These are phyloP conservation scores for Chrysophaeum taylorii DNA, from an alignment of 352 stramenopile species.

Conservation along the genomic window DNA sequence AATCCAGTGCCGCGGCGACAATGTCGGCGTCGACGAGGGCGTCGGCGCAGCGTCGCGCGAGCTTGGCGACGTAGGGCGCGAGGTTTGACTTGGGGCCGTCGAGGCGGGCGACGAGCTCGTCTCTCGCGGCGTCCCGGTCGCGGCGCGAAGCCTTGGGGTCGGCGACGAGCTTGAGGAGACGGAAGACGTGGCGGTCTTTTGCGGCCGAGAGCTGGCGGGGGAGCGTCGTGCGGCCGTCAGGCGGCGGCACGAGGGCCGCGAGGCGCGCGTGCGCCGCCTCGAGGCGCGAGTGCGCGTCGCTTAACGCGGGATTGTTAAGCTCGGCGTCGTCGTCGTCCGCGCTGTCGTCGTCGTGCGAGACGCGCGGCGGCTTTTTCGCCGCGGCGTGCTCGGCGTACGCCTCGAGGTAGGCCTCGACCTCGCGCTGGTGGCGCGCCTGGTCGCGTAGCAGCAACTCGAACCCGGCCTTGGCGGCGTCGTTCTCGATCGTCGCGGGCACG, in stretches of 20 bases:
- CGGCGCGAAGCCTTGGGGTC: not conserved
- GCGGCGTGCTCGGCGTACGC: not conserved
- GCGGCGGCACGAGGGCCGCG: not conserved
- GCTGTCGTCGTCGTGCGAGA: too few relatives aligned
- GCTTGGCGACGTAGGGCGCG: not conserved
- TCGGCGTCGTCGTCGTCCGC: too few relatives aligned
- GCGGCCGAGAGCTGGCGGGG: not conserved
- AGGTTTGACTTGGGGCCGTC: not conserved
- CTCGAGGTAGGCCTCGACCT: not conserved
- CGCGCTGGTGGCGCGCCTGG: not conserved
- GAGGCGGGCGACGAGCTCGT: not conserved
- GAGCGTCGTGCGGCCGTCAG: not conserved
- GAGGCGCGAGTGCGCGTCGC: not conserved
- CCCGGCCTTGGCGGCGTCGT: not conserved
- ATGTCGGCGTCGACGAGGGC: slow-evolving; percentile 1
- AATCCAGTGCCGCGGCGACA: not conserved
- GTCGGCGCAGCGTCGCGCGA: not conserved
- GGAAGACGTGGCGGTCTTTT: not conserved
- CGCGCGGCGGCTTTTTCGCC: too few relatives aligned
- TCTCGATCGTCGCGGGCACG: not conserved
- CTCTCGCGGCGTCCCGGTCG: not conserved
- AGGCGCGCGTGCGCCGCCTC: not conserved
- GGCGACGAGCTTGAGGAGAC: not conserved
- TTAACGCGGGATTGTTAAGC: too few relatives aligned
- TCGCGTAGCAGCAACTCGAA: not conserved